Base-by-base conservation (phyloP, 805 yeast genomes). In the Crinitomyces ghanaensis region DNA sequence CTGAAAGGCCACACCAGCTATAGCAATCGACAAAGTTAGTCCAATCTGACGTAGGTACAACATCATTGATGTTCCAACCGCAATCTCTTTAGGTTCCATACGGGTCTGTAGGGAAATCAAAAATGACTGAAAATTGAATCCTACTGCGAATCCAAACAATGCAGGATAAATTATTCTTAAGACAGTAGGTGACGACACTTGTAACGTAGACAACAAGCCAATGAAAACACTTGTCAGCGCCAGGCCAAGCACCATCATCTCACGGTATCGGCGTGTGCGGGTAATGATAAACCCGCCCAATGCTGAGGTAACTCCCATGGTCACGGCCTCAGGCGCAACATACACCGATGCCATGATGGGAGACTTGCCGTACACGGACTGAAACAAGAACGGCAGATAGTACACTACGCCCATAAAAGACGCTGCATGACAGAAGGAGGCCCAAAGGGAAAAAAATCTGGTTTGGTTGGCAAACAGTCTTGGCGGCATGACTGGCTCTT, bases 1-100 rank as follows among this genome's bases (percentile, higher is more conserved):
- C 38, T 65, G 68, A 3, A 64, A 59, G 13, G 66, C 48, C 24
- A 54, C 58, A 3, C 66, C 56, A 17, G 67, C 62, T 19, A 71
- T 24, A 2, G 74, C 58, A 28, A 69, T 66, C 14, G 68, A 69
- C 12, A 70, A 39, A 1, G 66, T 49, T 28, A 46, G 31, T 3
- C 50, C 51, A n/a, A 46, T 28, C 31, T 40, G 47, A 42, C 76
- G 62, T 11, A 50, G 48, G 44, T 67, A 68, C 40, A 61, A 59
- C 36, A 66, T 35, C 31, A 62, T 55, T 1, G 72, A 51, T 4
- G 74, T 68, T 2, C 69, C 58, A 50, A 70, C 47, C 5, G 60
- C 57, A 3, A 66, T 61, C 11, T 76, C 77, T 5, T 68, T 61
- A 1, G 57, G 49, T 38, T 69, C 66, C 21, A 77, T 74, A 7